A percentile compares a stretch with the other conserved stretches of the same genome.
Evolutionary conservation across 768 basidiomycete genomes (phyloP).

Genomic region (Suillus paluster): DNA sequence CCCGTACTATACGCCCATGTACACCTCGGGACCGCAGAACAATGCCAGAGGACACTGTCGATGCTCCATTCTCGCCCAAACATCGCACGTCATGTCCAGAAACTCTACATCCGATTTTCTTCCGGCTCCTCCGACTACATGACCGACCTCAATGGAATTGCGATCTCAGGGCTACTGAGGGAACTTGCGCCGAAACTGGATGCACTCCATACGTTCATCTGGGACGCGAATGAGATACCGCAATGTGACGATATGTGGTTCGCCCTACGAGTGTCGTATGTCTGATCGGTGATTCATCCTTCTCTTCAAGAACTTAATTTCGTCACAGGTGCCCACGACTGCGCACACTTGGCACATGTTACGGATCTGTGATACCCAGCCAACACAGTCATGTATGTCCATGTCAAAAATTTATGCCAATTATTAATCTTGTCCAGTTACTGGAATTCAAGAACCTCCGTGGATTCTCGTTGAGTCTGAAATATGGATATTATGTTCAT

Average conservation of each 20-base stretch:
- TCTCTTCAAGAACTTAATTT: slow-evolving; percentile 2
- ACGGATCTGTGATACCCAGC: slow-evolving; percentile 63
- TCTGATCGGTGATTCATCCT: neutral
- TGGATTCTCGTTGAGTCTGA: slow-evolving; percentile 65
- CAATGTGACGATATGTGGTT: slow-evolving; percentile 82
- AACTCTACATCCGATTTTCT: slow-evolving; percentile 51
- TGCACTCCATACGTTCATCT: slow-evolving; percentile 66
- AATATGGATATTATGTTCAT: slow-evolving; percentile 63
- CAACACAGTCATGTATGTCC: slow-evolving; percentile 63
- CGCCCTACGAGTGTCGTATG: slow-evolving; percentile 68
- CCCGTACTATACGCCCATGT: slow-evolving; percentile 65
- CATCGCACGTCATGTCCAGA: slow-evolving; percentile 70
- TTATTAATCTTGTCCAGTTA: slow-evolving; percentile 45
- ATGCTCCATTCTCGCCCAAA: slow-evolving; percentile 62
- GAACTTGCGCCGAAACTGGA: slow-evolving; percentile 60
- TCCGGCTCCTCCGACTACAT: slow-evolving; percentile 33
- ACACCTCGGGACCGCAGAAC: slow-evolving; percentile 53
- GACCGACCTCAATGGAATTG: slow-evolving; percentile 23
- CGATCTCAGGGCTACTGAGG: slow-evolving; percentile 56
- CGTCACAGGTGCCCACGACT: slow-evolving; percentile 64
- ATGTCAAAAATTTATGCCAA: slow-evolving; percentile 10
- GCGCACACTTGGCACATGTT: slow-evolving; percentile 61
- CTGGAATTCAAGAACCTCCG: slow-evolving; percentile 69
- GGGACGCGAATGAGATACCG: slow-evolving; percentile 70
- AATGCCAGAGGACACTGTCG: slow-evolving; percentile 64